Evolutionary conservation across 805 yeast species (phyloP).

Genomic region (Priceomyces medius): DNA sequence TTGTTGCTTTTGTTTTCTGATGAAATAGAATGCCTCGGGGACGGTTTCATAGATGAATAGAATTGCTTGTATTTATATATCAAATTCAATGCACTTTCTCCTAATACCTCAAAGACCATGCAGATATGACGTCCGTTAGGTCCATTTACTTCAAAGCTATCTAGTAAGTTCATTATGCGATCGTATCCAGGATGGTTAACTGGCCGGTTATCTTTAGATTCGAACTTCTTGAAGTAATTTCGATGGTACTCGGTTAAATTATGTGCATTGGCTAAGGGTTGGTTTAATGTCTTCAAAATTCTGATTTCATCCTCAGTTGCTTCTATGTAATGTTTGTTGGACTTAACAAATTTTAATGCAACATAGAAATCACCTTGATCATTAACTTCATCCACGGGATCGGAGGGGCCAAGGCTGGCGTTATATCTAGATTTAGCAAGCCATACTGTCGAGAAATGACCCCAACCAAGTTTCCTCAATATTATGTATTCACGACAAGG

Average conservation of each 20-base stretch:
- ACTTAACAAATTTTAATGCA: constrained; percentile 62
- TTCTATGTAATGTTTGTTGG: constrained; percentile 52
- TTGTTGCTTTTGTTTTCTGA: background rate
- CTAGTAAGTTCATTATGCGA: constrained; percentile 53
- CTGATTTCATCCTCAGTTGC: constrained; percentile 66
- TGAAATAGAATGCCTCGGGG: background rate
- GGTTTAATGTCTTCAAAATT: constrained; percentile 40
- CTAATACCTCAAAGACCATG: constrained; percentile 65
- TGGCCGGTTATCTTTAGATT: constrained; percentile 8
- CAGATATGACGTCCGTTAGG: constrained; percentile 66
- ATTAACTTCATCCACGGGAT: constrained; percentile 2
- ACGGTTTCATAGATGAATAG: background rate
- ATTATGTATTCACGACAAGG: constrained; percentile 43
- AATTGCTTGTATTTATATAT: constrained; percentile 43
- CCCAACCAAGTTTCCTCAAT: constrained; percentile 66
- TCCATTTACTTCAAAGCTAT: constrained; percentile 55
- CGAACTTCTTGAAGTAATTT: constrained; percentile 10
- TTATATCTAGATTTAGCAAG: constrained; percentile 36
- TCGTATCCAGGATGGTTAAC: constrained; percentile 47
- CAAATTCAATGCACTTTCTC: constrained; percentile 56
- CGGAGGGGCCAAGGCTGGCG: constrained; percentile 20
- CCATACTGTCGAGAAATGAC: constrained; percentile 75
- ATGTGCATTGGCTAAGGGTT: constrained; percentile 16
- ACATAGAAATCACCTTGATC: constrained; percentile 42
- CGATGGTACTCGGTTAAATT: constrained; percentile 11